These are phyloP conservation scores for Cladophialophora psammophila DNA, from an alignment of 2,329 filamentous ascomycete genomes.

Conservation along the genomic window DNA sequence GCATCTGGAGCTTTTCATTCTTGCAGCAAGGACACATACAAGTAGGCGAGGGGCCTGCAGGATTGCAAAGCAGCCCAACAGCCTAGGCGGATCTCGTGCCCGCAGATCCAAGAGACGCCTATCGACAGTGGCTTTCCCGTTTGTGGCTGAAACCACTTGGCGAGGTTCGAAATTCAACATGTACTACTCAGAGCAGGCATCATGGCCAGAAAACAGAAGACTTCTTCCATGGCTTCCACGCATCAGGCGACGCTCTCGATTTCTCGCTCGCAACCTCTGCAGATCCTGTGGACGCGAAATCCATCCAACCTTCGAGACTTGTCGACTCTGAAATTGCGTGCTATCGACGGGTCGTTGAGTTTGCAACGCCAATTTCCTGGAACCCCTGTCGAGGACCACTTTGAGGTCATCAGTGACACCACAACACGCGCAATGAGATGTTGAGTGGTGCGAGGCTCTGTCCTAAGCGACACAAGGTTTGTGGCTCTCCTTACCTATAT, in stretches of 20 bases:
- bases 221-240: background rate
- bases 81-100: background rate
- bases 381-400: conserved; percentile 22
- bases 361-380: conserved; percentile 27
- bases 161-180: conserved; percentile 2
- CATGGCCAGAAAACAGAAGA: background rate
- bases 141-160: conserved; percentile 17
- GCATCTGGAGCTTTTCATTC: background rate
- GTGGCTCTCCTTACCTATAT: background rate
- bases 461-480: conserved; percentile 16
- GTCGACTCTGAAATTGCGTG: conserved; percentile 16
- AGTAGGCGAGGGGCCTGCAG: background rate
- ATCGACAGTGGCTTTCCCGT: background rate
- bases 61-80: background rate
- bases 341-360: conserved; percentile 2
- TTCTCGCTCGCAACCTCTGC: background rate
- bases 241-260: background rate
- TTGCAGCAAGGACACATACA: background rate
- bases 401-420: conserved; percentile 20
- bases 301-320: background rate
- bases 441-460: conserved; percentile 29
- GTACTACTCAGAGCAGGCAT: too few species aligned
- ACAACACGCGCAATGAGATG: background rate
- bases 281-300: background rate
- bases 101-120: background rate